phyloP scores from a whole-genome alignment of 768 basidiomycete genomes.

The Candolleomyces efflorescens region DNA sequence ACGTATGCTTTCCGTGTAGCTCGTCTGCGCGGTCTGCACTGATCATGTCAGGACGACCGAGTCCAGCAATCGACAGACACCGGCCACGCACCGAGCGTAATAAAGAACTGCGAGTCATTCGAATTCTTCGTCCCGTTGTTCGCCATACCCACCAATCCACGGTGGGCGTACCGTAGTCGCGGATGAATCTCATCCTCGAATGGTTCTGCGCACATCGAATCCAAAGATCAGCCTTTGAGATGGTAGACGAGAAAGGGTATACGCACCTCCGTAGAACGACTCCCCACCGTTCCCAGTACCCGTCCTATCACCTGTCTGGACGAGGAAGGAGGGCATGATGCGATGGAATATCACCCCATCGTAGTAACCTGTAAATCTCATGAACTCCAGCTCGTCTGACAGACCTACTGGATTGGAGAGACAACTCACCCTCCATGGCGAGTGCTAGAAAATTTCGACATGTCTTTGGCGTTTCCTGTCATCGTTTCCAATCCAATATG shows the following conservation, averaged over 20 bases:
- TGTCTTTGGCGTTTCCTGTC: constrained; percentile 88
- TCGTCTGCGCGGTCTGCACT: constrained; percentile 83
- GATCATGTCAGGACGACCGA: not conserved
- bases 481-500: not conserved
- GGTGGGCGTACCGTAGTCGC: constrained; percentile 81
- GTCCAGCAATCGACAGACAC: no score
- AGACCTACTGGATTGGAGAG: constrained; percentile 10
- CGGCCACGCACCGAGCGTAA: constrained; percentile 75
- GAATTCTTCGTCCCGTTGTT: constrained; percentile 83
- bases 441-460: constrained; percentile 88
- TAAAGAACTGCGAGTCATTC: constrained; percentile 94
- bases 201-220: constrained; percentile 49
- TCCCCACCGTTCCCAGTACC: constrained; percentile 92
- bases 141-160: constrained; percentile 93
- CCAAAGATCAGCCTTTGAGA: not conserved
- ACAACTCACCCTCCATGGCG: constrained; percentile 79
- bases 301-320: constrained; percentile 92
- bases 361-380: constrained; percentile 71
- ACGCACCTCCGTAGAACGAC: constrained; percentile 84
- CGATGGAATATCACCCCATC: constrained; percentile 94
- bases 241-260: no score
- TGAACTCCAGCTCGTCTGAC: constrained; percentile 13
- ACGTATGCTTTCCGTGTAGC: constrained; percentile 89
- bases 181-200: constrained; percentile 96
- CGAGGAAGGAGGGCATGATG: constrained; percentile 88